Base-by-base conservation (phyloP, 495 filamentous ascomycete species). In the Penicillium robsamsonii region DNA sequence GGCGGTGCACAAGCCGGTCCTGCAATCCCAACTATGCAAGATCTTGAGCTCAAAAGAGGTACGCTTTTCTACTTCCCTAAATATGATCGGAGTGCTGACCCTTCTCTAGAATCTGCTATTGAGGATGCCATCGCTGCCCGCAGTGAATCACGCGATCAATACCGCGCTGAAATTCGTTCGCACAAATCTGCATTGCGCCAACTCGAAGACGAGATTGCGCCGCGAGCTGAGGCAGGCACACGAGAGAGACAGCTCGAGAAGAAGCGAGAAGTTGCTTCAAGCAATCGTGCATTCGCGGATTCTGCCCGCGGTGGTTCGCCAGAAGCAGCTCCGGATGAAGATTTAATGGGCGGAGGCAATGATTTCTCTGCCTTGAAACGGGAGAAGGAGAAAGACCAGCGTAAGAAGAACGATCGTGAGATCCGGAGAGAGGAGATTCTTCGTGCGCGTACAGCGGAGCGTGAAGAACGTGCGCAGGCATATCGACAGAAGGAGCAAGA, bases 241-340 rank as follows among this genome's bases (percentile, higher is more conserved):
- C 84, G 86, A 25, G 94, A 96, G 70, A 84, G 93, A 9, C 82
- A 84, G 52, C 78, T 98, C 5, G 93, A 98, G 77, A 96, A 96
- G 77, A 86, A 85, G 46, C 74, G 73, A 11, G 84, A 87, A 53
- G 71, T 66, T 5, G 76, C 83, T 1, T 76, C 73, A 5, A 64
- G 77, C 0, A 81, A 81, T 50, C 72, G 72, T 3, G 62, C 70
- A 4, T 81, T 82, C 53, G 80, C 80, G 5, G 64, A 71, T 12
- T 55, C 70, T n/a, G 58, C 60, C 5, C 67, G 76, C 5, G 76
- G 73, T 13, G 73, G 58, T 3, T 77, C 75, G 3, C 76, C 76
- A 3, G 75, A 76, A 9, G 73, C 59, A 8, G 73, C 69, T 24
- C 75, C 67, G 0, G 76, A 79, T 5, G 73, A 72, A 38, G 73